A percentile compares a stretch with the other conserved stretches of the same genome.
Conservation (phyloP, 371 early-diverging fungal species). For the Nosema muscidifuracis region DNA sequence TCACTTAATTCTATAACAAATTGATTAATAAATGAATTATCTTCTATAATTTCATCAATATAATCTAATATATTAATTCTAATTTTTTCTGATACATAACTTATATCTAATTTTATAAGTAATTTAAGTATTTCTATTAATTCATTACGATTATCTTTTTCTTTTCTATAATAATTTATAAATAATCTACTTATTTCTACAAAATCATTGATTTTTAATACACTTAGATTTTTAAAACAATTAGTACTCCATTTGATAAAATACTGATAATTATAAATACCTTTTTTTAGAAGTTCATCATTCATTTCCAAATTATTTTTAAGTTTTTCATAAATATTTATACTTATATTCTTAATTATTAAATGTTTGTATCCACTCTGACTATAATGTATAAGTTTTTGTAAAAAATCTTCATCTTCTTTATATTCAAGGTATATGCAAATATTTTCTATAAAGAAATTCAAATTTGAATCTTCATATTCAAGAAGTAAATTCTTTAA, state of each 20-base stretch:
- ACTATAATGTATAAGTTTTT: background rate
- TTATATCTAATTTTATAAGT: background rate
- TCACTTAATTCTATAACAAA: background rate
- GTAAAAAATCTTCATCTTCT: constrained; percentile 27
- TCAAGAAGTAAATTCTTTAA: constrained; percentile 24
- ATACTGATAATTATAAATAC: background rate
- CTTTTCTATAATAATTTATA: constrained; percentile 1
- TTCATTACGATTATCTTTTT: background rate
- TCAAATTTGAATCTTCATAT: background rate
- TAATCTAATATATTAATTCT: background rate
- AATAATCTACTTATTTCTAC: constrained; percentile 20
- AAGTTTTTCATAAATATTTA: background rate
- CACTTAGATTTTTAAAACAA: constrained; percentile 10
- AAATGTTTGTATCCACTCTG: constrained; percentile 10
- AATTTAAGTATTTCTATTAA: background rate
- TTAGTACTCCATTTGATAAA: constrained; percentile 18
- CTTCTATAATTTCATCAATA: background rate
- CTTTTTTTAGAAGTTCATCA: background rate
- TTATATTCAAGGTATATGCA: constrained; percentile 17
- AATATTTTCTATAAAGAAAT: constrained; percentile 46
- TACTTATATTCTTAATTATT: background rate
- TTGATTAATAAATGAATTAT: background rate
- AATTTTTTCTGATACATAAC: background rate
- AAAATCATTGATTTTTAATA: constrained; percentile 16
- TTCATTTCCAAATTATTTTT: background rate